Base-by-base conservation (phyloP, 1,139 yeast species). In the Geotrichum carabidarum region DNA sequence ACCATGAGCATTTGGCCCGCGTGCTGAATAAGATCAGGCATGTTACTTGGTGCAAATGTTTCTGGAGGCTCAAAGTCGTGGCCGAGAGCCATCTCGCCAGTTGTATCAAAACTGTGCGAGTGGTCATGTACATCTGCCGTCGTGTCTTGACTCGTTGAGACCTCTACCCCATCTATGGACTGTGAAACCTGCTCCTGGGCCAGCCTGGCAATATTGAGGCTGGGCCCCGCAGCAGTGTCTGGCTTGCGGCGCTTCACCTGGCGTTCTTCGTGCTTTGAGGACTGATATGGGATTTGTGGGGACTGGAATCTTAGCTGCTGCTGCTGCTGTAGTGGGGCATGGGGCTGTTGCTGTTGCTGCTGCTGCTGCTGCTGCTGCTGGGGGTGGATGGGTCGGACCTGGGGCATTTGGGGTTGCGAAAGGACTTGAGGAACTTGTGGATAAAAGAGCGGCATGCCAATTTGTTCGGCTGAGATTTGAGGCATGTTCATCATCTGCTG, bases 1-100 rank as follows among this genome's bases (percentile, higher is more conserved):
- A 82, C 84, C 69, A 83, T 76, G 50, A 83, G 72, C 56, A 82
- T 76, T 65, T 81, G 83, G 30, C 85, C 85, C 14, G 78, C 63
- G 48, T 63, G 63, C 54, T 59, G 59, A 42, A 58, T 60, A 53
- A 66, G 58, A 51, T 60, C 57, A 42, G 65, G 58, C 50, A 57
- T 42, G 17, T 51, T 44, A 5, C 48, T 34, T 4, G 48, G 47
- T 15, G 53, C 51, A 27, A 51, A 51, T 12, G 44, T 8, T 18
- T 51, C 48, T 4, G 51, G 54, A 14, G 41, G 40, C 22, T 51
- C 48, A 34, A 51, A 41, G 14, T 50, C 44, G 36, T 31, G 7
- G 31, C 42, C 30, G 17, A 44, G 27, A 9, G 44, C 48, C 7
- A 27, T 27, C 7, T 15, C 14, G 9, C n/a, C 22, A 12, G 36